Evolutionary conservation across 2,329 filamentous ascomycete species (phyloP).

Genomic region (Nectriaceae sp.): DNA sequence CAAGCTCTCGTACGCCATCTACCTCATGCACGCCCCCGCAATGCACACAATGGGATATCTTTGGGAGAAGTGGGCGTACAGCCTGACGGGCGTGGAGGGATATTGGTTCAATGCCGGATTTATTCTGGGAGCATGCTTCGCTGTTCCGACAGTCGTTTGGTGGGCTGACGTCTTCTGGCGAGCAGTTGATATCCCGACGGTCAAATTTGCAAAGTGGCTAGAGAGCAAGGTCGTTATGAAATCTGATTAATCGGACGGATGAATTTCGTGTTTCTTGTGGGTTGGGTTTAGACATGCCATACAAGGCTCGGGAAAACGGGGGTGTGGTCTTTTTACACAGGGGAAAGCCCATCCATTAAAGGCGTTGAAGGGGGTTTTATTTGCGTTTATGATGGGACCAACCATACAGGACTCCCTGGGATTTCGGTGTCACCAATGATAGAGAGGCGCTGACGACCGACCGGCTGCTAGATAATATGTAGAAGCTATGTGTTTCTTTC

Average conservation of each 20-base stretch:
- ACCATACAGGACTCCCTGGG: no score
- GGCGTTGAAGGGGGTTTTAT: no score
- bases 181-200: constrained; percentile 55
- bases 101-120: constrained; percentile 49
- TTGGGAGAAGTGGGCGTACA: constrained; percentile 50
- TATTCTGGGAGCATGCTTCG: constrained; percentile 46
- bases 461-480: no score
- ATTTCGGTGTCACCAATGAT: no score
- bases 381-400: no score
- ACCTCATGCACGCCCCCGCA: constrained; percentile 61
- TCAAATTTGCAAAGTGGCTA: constrained; percentile 58
- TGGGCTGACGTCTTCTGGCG: constrained; percentile 59
- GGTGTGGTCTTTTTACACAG: no score
- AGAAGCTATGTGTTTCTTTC: no score
- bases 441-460: no score
- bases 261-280: not conserved
- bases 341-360: no score
- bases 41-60: constrained; percentile 56
- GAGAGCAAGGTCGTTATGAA: constrained; percentile 46
- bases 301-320: not conserved
- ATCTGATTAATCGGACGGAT: constrained; percentile 17
- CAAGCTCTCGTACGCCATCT: constrained; percentile 61
- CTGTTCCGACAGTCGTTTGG: constrained; percentile 55
- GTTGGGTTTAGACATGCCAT: not conserved
- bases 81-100: constrained; percentile 48